phyloP scores from a whole-genome alignment of 495 filamentous ascomycete species.

The Lophium mytilinum region DNA sequence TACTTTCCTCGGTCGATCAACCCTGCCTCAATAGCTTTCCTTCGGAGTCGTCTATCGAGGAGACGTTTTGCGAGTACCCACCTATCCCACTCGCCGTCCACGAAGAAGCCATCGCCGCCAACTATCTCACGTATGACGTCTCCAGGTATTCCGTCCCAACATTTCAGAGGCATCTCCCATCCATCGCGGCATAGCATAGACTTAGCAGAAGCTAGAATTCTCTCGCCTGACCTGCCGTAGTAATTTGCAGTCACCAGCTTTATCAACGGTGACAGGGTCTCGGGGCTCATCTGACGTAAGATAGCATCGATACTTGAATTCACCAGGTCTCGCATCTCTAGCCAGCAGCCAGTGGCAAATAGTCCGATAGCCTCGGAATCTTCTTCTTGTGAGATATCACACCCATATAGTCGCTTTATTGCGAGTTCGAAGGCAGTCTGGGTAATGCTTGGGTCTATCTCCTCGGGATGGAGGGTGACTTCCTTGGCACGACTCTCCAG shows the following conservation, averaged over 20 bases:
- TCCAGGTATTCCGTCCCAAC: slow-evolving; percentile 52
- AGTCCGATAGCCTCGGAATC: slow-evolving; percentile 48
- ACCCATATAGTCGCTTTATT: slow-evolving; percentile 49
- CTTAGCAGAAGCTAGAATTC: slow-evolving; percentile 48
- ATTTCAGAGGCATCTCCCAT: slow-evolving; percentile 49
- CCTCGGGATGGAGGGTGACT: slow-evolving; percentile 49
- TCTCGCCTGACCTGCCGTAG: slow-evolving; percentile 49
- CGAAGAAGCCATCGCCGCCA: slow-evolving; percentile 54
- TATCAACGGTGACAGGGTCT: slow-evolving; percentile 41
- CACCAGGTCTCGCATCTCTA: slow-evolving; percentile 52
- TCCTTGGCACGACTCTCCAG: slow-evolving; percentile 46
- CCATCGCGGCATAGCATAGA: slow-evolving; percentile 54
- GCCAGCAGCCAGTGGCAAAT: slow-evolving; percentile 52
- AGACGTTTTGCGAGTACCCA: slow-evolving; percentile 49
- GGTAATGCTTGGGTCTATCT: slow-evolving; percentile 49
- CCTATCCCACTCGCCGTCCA: slow-evolving; percentile 50
- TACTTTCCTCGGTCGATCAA: slow-evolving; percentile 32
- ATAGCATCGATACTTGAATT: slow-evolving; percentile 48
- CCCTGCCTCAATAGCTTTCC: slow-evolving; percentile 37
- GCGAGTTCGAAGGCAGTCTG: slow-evolving; percentile 50
- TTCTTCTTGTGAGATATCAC: slow-evolving; percentile 41
- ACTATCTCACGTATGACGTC: slow-evolving; percentile 51
- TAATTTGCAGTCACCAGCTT: slow-evolving; percentile 51
- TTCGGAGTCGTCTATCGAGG: slow-evolving; percentile 44
- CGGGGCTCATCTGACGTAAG: slow-evolving; percentile 45